phyloP scores from a whole-genome alignment of 768 basidiomycete genomes.

The Antrodiella citrinella region DNA sequence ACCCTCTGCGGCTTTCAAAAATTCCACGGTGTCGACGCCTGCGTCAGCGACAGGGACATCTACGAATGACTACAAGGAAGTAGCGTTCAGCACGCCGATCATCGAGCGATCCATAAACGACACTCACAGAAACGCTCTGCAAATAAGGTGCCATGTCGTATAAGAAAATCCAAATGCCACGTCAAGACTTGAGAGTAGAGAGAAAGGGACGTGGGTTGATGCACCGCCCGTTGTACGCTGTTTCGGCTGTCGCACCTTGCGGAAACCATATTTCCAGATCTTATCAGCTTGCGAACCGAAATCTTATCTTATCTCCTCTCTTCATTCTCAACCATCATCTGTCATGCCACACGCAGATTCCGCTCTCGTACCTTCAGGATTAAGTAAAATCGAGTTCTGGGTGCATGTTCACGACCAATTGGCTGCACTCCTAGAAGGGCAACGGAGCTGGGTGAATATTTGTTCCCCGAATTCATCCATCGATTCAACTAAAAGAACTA shows the following conservation, averaged over 20 bases:
- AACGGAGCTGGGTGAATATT: constrained; percentile 67
- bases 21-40: constrained; percentile 82
- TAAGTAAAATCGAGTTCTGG: constrained; percentile 79
- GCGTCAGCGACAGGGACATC: constrained; percentile 80
- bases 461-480: neutral
- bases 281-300: neutral
- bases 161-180: neutral
- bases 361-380: constrained; percentile 58
- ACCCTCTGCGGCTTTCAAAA: constrained; percentile 84
- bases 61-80: constrained; percentile 68
- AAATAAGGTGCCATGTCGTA: constrained; percentile 66
- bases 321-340: neutral
- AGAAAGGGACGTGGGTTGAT: neutral
- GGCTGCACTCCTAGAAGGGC: constrained; percentile 48
- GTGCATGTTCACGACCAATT: constrained; percentile 62
- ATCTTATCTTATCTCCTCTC: neutral
- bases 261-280: neutral
- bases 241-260: neutral
- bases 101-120: neutral
- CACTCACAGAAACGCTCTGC: constrained; percentile 54
- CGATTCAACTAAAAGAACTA: constrained; percentile 4
- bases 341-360: constrained; percentile 81
- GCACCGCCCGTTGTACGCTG: neutral
- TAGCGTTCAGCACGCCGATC: neutral
- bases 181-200: neutral